These are phyloP conservation scores for Calonectria henricotiae DNA, from an alignment of 2,329 filamentous ascomycete genomes.

Conservation along the genomic window DNA sequence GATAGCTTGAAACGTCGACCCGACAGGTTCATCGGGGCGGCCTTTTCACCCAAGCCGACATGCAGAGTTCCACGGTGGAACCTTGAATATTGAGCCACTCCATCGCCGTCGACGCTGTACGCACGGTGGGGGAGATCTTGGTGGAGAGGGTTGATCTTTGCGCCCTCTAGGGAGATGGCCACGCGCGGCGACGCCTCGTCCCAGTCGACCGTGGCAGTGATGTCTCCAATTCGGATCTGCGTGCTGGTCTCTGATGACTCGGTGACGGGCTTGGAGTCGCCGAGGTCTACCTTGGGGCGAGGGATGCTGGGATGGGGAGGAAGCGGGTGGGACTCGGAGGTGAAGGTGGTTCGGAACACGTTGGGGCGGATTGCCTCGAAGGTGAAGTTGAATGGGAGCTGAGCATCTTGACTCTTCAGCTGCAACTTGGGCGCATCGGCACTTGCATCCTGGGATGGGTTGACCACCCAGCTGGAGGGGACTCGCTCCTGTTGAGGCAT, in stretches of 20 bases:
- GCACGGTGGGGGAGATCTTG: slow-evolving; percentile 77
- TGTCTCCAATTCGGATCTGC: slow-evolving; percentile 64
- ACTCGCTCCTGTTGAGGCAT: slow-evolving; percentile 55
- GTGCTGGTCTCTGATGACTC: slow-evolving; percentile 57
- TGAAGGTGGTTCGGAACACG: slow-evolving; percentile 79
- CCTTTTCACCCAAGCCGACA: slow-evolving; percentile 81
- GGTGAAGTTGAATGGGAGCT: slow-evolving; percentile 69
- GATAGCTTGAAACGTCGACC: slow-evolving; percentile 78
- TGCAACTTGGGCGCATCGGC: slow-evolving; percentile 50
- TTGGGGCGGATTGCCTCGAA: slow-evolving; percentile 76
- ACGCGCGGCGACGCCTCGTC: slow-evolving; percentile 69
- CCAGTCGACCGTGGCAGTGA: slow-evolving; percentile 75
- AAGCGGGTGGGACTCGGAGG: slow-evolving; percentile 73
- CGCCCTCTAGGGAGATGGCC: slow-evolving; percentile 66
- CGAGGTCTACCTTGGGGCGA: slow-evolving; percentile 59
- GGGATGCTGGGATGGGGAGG: slow-evolving; percentile 76
- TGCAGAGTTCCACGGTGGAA: slow-evolving; percentile 77
- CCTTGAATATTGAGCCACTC: slow-evolving; percentile 76
- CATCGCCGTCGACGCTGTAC: slow-evolving; percentile 75
- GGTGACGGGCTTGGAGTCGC: slow-evolving; percentile 52
- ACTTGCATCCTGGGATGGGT: slow-evolving; percentile 51
- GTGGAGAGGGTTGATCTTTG: slow-evolving; percentile 70
- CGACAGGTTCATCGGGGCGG: slow-evolving; percentile 81
- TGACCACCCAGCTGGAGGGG: slow-evolving; percentile 49
- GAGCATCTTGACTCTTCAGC: slow-evolving; percentile 48